Base-by-base conservation (phyloP, 345 rosid species). In the Melastoma malabathricum region DNA sequence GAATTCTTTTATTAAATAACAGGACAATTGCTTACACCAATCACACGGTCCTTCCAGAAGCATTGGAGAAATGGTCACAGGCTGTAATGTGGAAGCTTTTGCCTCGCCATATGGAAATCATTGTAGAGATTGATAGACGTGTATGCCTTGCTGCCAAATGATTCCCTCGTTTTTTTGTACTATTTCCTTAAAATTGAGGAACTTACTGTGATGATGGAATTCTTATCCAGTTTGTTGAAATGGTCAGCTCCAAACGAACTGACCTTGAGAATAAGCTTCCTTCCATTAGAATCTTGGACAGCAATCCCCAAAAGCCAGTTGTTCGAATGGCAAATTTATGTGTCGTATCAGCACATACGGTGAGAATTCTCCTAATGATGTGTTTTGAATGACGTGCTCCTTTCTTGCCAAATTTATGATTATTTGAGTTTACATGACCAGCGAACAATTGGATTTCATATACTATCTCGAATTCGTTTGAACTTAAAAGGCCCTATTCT, bases 81-180 rank as follows among this genome's bases (percentile, higher is more conserved):
- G 41, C 81, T 52, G 80, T 90, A 52, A 78, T 84, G 94, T 61
- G 89, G 94, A 90, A 90, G 74, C 92, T 90, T 68, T 94, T 90
- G 69, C 98, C 98, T 69, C 98, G 98, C 58, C 98, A 86, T 65
- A 84, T 90, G 96, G 98, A 90, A 68, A 90, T 90, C 68, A 86
- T 86, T 68, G 85, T 73, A 65, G 98, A 90, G 67, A 84, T 86
- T 55, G 89, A 90, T 65, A 90, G 70, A 61, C 76, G 96, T 81
- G 98, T 86, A 80, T 48, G 46, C 38, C 46, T 55, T 51, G 10
- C 46, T 34, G 41, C 41, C 12, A 34, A 12, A 2, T 7, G 41
- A 34, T 7, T 34, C 41, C 41, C 12, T 34, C 12, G 12, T 12
- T 34, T 5, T 31, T 27, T 29, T 29, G 5, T 29, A 5, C 38